Percentiles rank a stretch among this genome's conserved stretches.
Evolutionary conservation across 1,284 basidiomycete genomes (phyloP).

Genomic region (Austroboletus rostrupii): DNA sequence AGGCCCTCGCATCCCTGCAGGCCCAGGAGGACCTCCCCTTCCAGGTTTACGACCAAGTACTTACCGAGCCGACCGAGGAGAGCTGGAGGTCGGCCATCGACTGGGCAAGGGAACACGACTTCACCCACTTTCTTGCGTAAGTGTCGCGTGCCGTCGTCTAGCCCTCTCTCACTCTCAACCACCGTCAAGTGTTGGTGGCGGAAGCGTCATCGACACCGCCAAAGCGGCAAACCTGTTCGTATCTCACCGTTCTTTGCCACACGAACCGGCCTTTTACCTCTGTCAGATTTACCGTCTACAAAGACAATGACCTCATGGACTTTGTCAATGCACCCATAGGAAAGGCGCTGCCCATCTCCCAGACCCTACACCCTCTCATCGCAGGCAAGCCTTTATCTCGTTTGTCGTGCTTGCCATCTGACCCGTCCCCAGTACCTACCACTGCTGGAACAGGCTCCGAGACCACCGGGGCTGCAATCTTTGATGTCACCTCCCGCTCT

Average conservation of each 20-base stretch:
- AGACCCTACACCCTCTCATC: constrained; percentile 80
- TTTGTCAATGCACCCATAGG: constrained; percentile 97
- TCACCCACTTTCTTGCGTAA: constrained; percentile 91
- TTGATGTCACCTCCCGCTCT: constrained; percentile 84
- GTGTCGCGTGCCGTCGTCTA: constrained; percentile 7
- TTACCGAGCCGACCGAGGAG: constrained; percentile 90
- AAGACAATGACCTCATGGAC: constrained; percentile 88
- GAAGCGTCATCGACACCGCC: constrained; percentile 93
- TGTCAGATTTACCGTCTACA: constrained; percentile 77
- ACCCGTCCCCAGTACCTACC: constrained; percentile 65
- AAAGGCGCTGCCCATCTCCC: constrained; percentile 81
- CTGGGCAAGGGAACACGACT: constrained; percentile 83
- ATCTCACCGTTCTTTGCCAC: not conserved
- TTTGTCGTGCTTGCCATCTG: not conserved
- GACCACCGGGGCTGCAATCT: constrained; percentile 96
- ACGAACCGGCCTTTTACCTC: constrained; percentile 2
- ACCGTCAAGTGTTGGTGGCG: constrained; percentile 76
- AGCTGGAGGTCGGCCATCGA: constrained; percentile 85
- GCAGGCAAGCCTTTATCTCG: constrained; percentile 46
- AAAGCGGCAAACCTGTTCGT: constrained; percentile 87
- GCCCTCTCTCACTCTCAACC: constrained; percentile 1
- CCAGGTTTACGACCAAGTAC: constrained; percentile 81
- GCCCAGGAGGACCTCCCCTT: constrained; percentile 71
- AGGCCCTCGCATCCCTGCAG: constrained; percentile 80
- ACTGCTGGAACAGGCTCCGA: constrained; percentile 98